Evolutionary conservation across 345 rosid species (phyloP), one percentile per base, ranked within the genome.

Genomic region (Hibiscus syriacus): DNA sequence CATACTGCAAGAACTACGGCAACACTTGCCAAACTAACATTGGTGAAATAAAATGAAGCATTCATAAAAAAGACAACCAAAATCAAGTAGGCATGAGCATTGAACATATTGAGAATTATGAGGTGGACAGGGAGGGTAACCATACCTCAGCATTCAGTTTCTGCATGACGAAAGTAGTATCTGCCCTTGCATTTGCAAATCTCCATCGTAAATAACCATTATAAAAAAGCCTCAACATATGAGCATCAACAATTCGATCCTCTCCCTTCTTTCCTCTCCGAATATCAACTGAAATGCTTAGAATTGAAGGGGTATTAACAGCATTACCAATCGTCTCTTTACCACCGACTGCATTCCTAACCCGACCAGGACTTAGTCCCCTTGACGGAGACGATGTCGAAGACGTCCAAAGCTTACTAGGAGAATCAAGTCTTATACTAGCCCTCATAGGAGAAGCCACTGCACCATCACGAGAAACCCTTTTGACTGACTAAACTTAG

Each of bases 241-340:
- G 98, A 13, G 96, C 98, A 77, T 90, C 88, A 66, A 74, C 70
- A 70, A 93, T 80, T 2, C 87, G 79, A 71, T 80, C 83, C 71
- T 87, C 98, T 76, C 96, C 94, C 39, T 86, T 75, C 77, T 87
- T 90, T 52, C 92, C 96, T 70, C 98, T 85, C 84, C 88, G 83
- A 69, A 88, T 76, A 80, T 90, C 97, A 70, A 85, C 94, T 22
- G 96, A 81, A 74, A 89, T 87, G 75, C 96, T 84, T 69, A 90
- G 84, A 80, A 93, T 90, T 0, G 98, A 90, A 74, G 94, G 96
- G 55, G 64, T 71, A 49, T 71, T 79, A 78, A 75, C 70, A 67
- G 76, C 71, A 76, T 78, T 77, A 71, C 75, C 77, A 77, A 77
- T 74, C 70, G 72, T 70, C 5, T 74, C 52, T n/a, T 46, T 46